Base-by-base conservation (phyloP, 2,329 filamentous ascomycete genomes). In the Chaetomium olivaceum region DNA sequence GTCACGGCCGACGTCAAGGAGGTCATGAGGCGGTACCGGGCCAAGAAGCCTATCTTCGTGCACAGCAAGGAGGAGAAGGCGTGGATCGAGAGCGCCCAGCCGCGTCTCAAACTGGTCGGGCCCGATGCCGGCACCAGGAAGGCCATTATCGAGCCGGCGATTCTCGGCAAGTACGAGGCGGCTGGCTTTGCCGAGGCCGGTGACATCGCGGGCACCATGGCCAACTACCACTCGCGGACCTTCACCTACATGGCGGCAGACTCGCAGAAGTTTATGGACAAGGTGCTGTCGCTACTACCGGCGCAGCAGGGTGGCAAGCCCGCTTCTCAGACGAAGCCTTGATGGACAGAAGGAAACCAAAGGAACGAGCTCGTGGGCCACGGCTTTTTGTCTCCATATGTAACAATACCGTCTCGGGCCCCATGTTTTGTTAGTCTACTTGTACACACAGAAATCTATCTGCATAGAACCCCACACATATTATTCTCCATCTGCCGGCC, bases 31-130 rank as follows among this genome's bases (percentile, higher is more conserved):
- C 58, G 63, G 33, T 70, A 67, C 63, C 61, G 58, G 16, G 59
- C 73, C 39, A 73, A 72, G 65, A 68, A 70, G 64, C 78, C 78
- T n/a, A 66, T 79, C 4, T 80, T 80, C 64, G 76, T 81, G 68
- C 76, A 79, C 64, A 74, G 71, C 23, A 27, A 68, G 33, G 74
- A 71, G 62, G 75, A 76, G 73, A 75, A 74, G 71, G 71, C 70
- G 33, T 75, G 71, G 72, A 61, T 75, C 58, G 64, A 69, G 58
- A 33, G 56, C 11, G 67, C 69, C 60, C 62, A 68, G 50, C 51
- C 68, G n/a, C 70, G 57, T 8, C 63, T 63, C 51, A 67, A 58
- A 14, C 46, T 73, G 54, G 65, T 71, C 29, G 66, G 61, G 29
- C 70, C 75, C 39, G 64, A 69, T 55, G 64, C 69, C 51, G 70